These are phyloP conservation scores for Lagenidium giganteum DNA, from an alignment of 352 stramenopile species.

Conservation along the genomic window DNA sequence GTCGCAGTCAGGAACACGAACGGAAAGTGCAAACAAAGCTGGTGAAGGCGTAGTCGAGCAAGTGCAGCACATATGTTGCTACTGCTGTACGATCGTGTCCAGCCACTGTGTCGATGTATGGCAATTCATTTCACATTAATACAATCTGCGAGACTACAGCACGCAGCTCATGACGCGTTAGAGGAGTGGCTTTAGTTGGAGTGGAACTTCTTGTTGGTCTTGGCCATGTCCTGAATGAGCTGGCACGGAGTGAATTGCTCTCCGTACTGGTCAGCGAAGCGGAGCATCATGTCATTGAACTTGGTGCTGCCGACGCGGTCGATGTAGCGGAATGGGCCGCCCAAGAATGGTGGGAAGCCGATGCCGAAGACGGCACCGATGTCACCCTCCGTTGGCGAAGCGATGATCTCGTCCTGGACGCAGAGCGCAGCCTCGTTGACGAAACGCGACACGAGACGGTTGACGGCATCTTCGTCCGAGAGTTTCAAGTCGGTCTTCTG, in stretches of 20 bases:
- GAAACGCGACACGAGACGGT: conserved; percentile 92
- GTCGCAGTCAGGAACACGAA: conserved; percentile 46
- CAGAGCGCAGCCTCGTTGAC: conserved; percentile 97
- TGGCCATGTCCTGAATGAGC: conserved; percentile 95
- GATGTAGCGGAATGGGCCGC: conserved; percentile 95
- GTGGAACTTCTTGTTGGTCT: conserved; percentile 96
- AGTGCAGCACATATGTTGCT: too few species aligned
- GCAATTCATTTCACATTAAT: too few species aligned
- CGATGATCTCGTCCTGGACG: conserved; percentile 97
- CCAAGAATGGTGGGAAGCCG: conserved; percentile 95
- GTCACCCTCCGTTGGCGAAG: conserved; percentile 92
- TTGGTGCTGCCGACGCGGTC: conserved; percentile 90
- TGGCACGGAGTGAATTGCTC: conserved; percentile 94
- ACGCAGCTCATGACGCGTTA: too few species aligned
- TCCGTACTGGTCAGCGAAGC: conserved; percentile 92
- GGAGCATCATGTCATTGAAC: conserved; percentile 95
- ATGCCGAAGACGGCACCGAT: conserved; percentile 98
- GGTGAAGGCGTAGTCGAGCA: too few species aligned
- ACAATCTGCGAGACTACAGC: too few species aligned
- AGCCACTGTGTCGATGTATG: too few species aligned
- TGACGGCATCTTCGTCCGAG: conserved; percentile 78
- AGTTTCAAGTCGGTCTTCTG: conserved; percentile 64
- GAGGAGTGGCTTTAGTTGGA: conserved; percentile 36
- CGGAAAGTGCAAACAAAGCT: conserved; percentile 41
- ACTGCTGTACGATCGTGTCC: too few species aligned